Evolutionary conservation across 164 flowering plant species (phyloP).

Genomic region (Paratinospora sagittata): DNA sequence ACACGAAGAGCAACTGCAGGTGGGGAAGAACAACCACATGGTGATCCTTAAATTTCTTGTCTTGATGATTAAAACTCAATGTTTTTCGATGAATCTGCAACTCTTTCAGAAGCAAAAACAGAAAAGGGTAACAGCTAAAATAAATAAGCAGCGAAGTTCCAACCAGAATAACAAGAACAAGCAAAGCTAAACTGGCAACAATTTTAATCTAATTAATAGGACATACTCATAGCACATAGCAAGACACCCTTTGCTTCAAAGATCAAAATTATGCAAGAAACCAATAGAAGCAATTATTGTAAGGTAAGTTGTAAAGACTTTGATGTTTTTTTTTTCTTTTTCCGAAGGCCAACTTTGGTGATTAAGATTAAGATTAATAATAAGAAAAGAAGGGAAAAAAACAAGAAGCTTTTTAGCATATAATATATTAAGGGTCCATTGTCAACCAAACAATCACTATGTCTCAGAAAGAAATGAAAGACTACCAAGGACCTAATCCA

Average conservation of each 20-base stretch:
- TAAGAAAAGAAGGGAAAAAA: not conserved
- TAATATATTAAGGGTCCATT: slow-evolving; percentile 23
- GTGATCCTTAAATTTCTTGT: slow-evolving; percentile 19
- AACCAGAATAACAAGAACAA: not conserved
- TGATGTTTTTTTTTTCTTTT: not conserved
- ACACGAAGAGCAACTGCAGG: not conserved
- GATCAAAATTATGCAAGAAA: slow-evolving; percentile 16
- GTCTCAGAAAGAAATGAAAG: slow-evolving; percentile 36
- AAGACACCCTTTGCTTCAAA: slow-evolving; percentile 4
- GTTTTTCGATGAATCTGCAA: slow-evolving; percentile 14
- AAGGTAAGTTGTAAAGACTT: slow-evolving; percentile 7
- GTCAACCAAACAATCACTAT: slow-evolving; percentile 40
- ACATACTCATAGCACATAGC: not conserved
- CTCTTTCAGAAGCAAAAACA: slow-evolving; percentile 30
- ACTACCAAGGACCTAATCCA: not conserved
- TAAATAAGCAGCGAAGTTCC: slow-evolving; percentile 5
- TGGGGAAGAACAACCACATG: slow-evolving; percentile 23
- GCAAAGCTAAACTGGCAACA: slow-evolving; percentile 1
- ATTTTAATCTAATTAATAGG: not conserved
- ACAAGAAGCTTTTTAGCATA: slow-evolving; percentile 11
- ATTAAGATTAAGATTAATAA: not conserved
- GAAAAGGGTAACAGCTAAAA: slow-evolving; percentile 1
- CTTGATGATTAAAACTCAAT: slow-evolving; percentile 15
- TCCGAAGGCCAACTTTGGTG: not conserved
- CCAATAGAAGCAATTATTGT: slow-evolving; percentile 25